Base-by-base conservation (phyloP, 1,284 basidiomycete species). In the Cutaneotrichosporon spelunceum region DNA sequence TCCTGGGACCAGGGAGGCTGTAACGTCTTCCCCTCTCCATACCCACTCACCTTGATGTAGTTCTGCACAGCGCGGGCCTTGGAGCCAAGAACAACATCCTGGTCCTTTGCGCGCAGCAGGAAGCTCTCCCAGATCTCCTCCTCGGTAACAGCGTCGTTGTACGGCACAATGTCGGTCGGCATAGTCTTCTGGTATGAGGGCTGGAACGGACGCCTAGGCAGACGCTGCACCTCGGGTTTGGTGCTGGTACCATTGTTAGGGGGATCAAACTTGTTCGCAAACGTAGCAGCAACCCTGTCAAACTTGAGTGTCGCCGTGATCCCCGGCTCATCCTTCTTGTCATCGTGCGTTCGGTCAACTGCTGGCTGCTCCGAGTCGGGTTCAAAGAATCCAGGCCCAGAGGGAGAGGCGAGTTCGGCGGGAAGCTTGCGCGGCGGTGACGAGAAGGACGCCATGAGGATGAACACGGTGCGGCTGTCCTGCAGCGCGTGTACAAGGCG, bases 391-490 rank as follows among this genome's bases (percentile, higher is more conserved):
- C 21, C 30, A 13, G 44, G 44, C 6, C 19, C 48, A 6, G 27
- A 14, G 24, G 55, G 26, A 24, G 14, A 4, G 8, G 44, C 45
- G n/a, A 56, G 11, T 30, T 39, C 36, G 53, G 39, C 45, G 29
- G 57, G 60, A 1, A 65, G 57, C 23, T 50, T 23, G 27, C 49
- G 49, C 26, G 85, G 74, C 1, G 90, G 88, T 42, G 83, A 81
- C 64, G 93, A 88, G 81, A 93, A 96, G 1, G 91, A 94, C 72
- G 89, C 92, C 64, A 90, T 80, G 75, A 95, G 83, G 60, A 89
- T 84, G 78, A 95, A 96, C 66, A 96, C 85, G 48, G 84, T 83
- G 52, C 82, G 82, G 42, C 89, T 90, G 54, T 85, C 84, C 75
- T 97, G 93, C 34, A 83, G 81, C 1, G 88, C 88, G 72, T 86